phyloP scores from a whole-genome alignment of 164 flowering plant species.

The Stephania cephalantha region DNA sequence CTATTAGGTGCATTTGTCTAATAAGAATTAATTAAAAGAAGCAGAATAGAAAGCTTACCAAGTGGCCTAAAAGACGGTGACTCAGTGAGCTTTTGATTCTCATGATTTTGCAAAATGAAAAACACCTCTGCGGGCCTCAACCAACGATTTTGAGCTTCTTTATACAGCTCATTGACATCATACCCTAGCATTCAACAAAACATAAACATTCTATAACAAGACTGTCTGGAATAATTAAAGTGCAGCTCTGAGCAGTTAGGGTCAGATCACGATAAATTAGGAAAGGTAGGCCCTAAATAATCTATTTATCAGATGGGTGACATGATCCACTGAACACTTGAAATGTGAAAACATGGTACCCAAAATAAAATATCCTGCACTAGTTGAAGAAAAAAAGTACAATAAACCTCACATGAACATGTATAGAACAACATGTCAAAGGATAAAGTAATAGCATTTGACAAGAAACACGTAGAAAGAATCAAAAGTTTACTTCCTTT shows the following conservation, averaged over 20 bases:
- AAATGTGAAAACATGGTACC: too few relatives aligned
- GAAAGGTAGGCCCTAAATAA: not conserved
- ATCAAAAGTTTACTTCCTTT: too few relatives aligned
- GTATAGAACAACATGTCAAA: too few relatives aligned
- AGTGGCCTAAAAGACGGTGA: constrained; percentile 53
- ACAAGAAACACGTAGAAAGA: too few relatives aligned
- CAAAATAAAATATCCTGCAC: too few relatives aligned
- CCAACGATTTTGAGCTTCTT: constrained; percentile 71
- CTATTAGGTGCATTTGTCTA: too few relatives aligned
- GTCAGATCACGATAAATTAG: not conserved
- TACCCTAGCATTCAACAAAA: constrained; percentile 35
- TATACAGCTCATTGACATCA: constrained; percentile 39
- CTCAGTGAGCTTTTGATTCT: constrained; percentile 37
- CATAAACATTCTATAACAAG: not conserved
- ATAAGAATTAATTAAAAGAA: too few relatives aligned
- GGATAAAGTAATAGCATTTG: too few relatives aligned
- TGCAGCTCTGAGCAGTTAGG: not conserved
- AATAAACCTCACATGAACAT: too few relatives aligned
- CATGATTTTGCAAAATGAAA: constrained; percentile 59
- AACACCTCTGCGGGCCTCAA: constrained; percentile 77
- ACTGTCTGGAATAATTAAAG: not conserved
- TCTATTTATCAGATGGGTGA: too few relatives aligned
- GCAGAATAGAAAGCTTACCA: constrained; percentile 29
- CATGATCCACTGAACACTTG: not conserved
- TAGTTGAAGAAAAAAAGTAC: too few relatives aligned